Evolutionary conservation across 2,329 filamentous ascomycete genomes (phyloP), one percentile per base, ranked within the genome.

Genomic region (Exophiala oligosperma): DNA sequence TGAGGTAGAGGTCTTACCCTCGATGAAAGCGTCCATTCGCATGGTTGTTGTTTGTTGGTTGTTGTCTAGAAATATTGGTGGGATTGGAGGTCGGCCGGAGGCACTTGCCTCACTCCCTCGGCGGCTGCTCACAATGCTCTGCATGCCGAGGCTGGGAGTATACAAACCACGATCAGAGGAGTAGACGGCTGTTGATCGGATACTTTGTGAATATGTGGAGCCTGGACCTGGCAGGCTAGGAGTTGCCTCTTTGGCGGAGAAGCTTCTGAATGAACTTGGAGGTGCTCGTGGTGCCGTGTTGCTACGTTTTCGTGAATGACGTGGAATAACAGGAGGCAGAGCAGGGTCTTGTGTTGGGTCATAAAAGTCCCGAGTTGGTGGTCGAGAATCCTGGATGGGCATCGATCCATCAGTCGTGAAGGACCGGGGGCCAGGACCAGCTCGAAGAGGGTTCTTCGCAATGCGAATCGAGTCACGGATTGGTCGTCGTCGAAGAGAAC

Each of bases 21-120:
- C 83, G 65, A 99, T 95, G 72, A 97, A 99, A 0, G 94, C 94
- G 73, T 97, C 93, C 93, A 99, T 97, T 28, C 94, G 86, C 48
- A 97, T 86, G 1, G 92, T 97, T 17, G 56, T 56, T 2, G 55
- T 53, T 26, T 62, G 32, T 35, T 35, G 54, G 43, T 72, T 72
- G 54, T 49, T 52, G 26, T 63, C 58, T 35, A 57, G 24, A 17
- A 60, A 56, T 14, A 53, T 54, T 37, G 88, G 1, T 89, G 89
- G 67, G 95, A 92, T 69, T 94, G 94, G 76, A 77, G 40, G 79
- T 81, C 3, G 81, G 78, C 59, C 64, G 9, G 61, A 55, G 1
- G 81, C 86, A 71, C 84, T 87, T 62, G 81, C 83, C 51, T 79
- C 71, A 47, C 75, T 75, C 41, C 70, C 72, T 58, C 72, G 14